Evolutionary conservation across 2,329 filamentous ascomycete species (phyloP), one percentile per base, ranked within the genome.

Genomic region (Metarhizium brunneum): DNA sequence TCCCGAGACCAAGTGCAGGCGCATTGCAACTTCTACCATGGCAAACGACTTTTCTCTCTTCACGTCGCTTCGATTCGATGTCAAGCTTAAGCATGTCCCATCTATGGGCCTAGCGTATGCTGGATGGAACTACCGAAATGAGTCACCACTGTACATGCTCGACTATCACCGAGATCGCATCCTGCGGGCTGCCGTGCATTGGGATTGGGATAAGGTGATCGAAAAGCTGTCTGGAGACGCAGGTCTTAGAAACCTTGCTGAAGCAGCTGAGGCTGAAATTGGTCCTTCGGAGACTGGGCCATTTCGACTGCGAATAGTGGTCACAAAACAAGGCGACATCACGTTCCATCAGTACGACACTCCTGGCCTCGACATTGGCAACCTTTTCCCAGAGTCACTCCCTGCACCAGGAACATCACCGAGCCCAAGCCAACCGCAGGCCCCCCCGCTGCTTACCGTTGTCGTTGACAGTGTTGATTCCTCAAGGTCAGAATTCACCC

Each of bases 161-260:
- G 77, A 84, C 56, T 85, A 86, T 62, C 91, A 96, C 68, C 82
- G 84, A 49, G 87, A 92, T 66, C 86, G 91, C 54, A 80, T 96
- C 66, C 75, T 90, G n/a, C 79, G 74, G 56, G 83, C 82, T 14
- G 82, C 83, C 5, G 68, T 63, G 5, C 66, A 85, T 60, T 87
- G 81, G 73, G 64, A 69, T 6, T 86, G 82, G 82, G 62, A 69
- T 2, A 58, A 64, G 3, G 82, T 77, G 0, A 61, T 78, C 10
- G 63, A 72, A 1, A 59, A 62, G 4, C 69, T 86, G 6, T 64
- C 70, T 0, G 82, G 79, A 1, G 64, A 73, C 0, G 57, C 63
- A 1, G 82, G 80, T 0, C 66, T 86, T 18, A 57, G 64, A 2
- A 63, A 62, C 2, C 64, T 86, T 0, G 57, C 60, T 5, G 58